Conservation (phyloP, 306 rosid species). For the Fragaria ananassa region DNA sequence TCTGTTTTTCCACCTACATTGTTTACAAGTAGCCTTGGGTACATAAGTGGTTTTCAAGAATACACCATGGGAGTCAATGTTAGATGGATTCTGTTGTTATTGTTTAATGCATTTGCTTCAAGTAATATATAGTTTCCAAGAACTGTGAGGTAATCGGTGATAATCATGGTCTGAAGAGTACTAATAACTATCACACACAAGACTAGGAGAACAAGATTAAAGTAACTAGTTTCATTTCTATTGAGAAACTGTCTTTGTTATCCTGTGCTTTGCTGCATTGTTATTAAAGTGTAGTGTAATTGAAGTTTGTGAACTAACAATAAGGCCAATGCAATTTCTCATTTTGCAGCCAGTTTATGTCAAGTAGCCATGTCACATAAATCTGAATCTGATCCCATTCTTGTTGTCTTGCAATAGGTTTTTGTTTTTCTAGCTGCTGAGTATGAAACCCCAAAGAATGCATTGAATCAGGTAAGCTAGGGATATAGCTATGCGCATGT, state of each 20-base stretch:
- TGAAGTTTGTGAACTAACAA: not conserved
- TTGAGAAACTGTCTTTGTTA: not conserved
- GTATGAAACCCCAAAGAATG: conserved; percentile 65
- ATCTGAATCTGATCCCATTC: conserved; percentile 2
- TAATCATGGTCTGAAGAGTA: not conserved
- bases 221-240: not conserved
- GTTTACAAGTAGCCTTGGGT: not conserved
- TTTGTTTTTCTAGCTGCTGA: conserved; percentile 85
- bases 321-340: not conserved
- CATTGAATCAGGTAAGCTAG: conserved; percentile 64
- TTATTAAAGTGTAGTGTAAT: not conserved
- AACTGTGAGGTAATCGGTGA: not conserved
- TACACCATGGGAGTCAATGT: not conserved
- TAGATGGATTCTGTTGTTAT: not conserved
- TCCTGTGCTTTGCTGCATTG: not conserved
- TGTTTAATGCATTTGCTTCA: not conserved
- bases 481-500: conserved; percentile 9
- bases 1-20: not conserved
- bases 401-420: conserved; percentile 43
- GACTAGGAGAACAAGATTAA: not conserved
- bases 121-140: not conserved
- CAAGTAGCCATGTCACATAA: not conserved
- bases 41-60: not conserved
- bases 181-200: too few species aligned
- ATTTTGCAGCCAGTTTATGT: not conserved